Percentiles rank a stretch among this genome's conserved stretches.
These are phyloP conservation scores for Didymella pinodella DNA, from an alignment of 2,329 filamentous ascomycete species.

Conservation along the genomic window DNA sequence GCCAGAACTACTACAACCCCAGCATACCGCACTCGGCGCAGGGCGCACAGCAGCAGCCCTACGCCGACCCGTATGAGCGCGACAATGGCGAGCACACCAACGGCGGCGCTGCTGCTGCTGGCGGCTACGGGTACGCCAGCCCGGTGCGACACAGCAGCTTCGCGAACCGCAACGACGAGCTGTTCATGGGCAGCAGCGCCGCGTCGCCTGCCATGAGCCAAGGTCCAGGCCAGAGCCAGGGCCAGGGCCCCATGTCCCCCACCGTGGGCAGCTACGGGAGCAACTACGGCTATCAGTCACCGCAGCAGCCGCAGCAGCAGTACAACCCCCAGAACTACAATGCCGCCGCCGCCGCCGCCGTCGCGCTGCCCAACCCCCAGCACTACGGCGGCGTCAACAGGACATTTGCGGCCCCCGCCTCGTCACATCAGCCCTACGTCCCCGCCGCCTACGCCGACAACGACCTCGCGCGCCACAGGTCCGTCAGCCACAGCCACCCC, in stretches of 20 bases:
- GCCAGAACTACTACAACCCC: slow-evolving; percentile 60
- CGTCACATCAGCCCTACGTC: slow-evolving; percentile 53
- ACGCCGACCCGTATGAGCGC: slow-evolving; percentile 60
- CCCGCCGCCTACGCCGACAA: slow-evolving; percentile 55
- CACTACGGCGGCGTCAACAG: slow-evolving; percentile 58
- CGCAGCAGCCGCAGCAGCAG: slow-evolving; percentile 45
- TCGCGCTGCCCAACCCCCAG: slow-evolving; percentile 67
- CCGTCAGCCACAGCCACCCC: slow-evolving; percentile 45
- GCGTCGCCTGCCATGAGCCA: slow-evolving; percentile 43
- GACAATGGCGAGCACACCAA: slow-evolving; percentile 77
- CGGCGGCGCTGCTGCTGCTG: slow-evolving; percentile 41
- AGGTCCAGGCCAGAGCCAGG: slow-evolving; percentile 18
- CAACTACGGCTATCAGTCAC: slow-evolving; percentile 55
- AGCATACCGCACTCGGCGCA: slow-evolving; percentile 53
- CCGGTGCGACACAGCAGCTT: slow-evolving; percentile 49
- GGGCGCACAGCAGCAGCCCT: slow-evolving; percentile 46
- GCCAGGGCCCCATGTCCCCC: slow-evolving; percentile 39
- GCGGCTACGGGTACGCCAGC: slow-evolving; percentile 48
- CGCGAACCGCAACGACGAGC: slow-evolving; percentile 62
- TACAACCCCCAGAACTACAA: slow-evolving; percentile 72
- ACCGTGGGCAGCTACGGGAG: slow-evolving; percentile 34
- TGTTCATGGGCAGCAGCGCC: slow-evolving; percentile 62
- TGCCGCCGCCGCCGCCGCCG: slow-evolving; percentile 47
- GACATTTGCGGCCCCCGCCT: slow-evolving; percentile 43
- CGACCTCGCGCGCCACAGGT: slow-evolving; percentile 41